Percentiles rank a stretch among this genome's conserved stretches.
Conservation (phyloP, 768 basidiomycete genomes). For the Melanogaster broomeanus region DNA sequence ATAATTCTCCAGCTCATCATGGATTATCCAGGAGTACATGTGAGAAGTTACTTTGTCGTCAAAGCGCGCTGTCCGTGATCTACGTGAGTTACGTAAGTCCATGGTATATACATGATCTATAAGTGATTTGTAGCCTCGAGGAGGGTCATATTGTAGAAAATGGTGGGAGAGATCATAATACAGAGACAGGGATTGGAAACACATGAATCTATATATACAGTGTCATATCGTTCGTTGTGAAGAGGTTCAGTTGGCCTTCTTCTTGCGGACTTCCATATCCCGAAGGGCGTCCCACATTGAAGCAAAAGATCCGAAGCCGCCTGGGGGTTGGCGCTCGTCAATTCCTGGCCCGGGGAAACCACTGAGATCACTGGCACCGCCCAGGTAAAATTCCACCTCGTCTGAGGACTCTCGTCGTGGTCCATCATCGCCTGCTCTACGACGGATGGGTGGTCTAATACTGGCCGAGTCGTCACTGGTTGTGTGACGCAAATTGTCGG, state of each 20-base stretch:
- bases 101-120: constrained; percentile 1
- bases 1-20: constrained; percentile 7
- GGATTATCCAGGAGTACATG: not conserved
- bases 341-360: not conserved
- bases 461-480: not conserved
- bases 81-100: not conserved
- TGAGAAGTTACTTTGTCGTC: not conserved
- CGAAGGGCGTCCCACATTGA: constrained; percentile 1
- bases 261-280: not conserved
- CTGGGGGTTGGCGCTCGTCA: not conserved
- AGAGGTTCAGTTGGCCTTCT: not conserved
- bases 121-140: constrained; percentile 4
- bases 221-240: not conserved
- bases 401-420: not conserved
- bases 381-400: not conserved
- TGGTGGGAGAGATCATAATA: not conserved
- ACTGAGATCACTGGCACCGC: not conserved
- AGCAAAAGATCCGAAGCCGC: not conserved
- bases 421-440: not conserved
- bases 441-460: not conserved
- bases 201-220: no score
- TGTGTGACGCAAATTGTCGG: not conserved
- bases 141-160: no score
- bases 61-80: not conserved
- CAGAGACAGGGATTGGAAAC: no score